Conservation (phyloP, 2,329 filamentous ascomycete genomes). For the Penicillium sp. region DNA sequence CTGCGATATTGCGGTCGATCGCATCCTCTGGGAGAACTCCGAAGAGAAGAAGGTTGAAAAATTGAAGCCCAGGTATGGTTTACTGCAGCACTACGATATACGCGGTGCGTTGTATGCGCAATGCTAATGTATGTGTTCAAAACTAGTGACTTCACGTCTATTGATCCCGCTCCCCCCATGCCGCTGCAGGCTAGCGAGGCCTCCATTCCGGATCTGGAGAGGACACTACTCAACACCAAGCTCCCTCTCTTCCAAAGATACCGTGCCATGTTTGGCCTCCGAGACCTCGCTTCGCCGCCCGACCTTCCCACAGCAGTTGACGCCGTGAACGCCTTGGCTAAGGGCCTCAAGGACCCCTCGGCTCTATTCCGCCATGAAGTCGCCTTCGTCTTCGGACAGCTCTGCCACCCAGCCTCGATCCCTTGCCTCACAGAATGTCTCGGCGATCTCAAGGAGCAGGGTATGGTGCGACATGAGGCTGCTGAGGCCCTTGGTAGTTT, state of each 20-base stretch:
- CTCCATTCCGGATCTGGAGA: conserved; percentile 69
- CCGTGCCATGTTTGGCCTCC: conserved; percentile 94
- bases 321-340: conserved; percentile 80
- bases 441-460: conserved; percentile 73
- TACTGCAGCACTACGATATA: neutral
- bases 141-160: conserved; percentile 82
- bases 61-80: conserved; percentile 68
- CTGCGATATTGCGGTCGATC: conserved; percentile 91
- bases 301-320: conserved; percentile 82
- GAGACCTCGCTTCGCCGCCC: conserved; percentile 89
- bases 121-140: conserved; percentile 15
- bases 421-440: conserved; percentile 76
- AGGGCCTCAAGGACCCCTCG: conserved; percentile 77
- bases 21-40: conserved; percentile 89
- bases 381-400: conserved; percentile 94
- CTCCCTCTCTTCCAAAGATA: conserved; percentile 87
- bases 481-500: conserved; percentile 93
- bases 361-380: conserved; percentile 97
- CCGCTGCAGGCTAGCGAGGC: conserved; percentile 59
- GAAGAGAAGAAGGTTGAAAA: conserved; percentile 67
- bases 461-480: conserved; percentile 97
- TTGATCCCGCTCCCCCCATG: conserved; percentile 89
- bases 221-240: conserved; percentile 70
- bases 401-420: conserved; percentile 94
- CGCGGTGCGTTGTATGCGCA: neutral